Base-by-base conservation (phyloP, 1,284 basidiomycete genomes). In the Cystobasidiaceae sp. region DNA sequence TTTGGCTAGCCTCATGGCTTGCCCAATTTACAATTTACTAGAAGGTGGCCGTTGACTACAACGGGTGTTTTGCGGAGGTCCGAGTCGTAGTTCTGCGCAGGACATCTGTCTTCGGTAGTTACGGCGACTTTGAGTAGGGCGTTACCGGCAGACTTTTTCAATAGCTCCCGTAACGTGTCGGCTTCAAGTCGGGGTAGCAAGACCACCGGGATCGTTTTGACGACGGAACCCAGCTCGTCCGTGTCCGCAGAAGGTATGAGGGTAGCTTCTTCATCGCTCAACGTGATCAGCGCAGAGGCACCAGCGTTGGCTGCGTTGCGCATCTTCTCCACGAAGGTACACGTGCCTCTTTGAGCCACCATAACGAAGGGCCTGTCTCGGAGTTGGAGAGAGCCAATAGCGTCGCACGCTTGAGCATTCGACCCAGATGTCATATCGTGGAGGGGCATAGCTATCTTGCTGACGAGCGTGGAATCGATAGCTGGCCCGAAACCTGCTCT, bases 291-390 rank as follows among this genome's bases (percentile, higher is more conserved):
- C 11, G 68, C 73, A 7, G 28, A 15, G 4, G 69, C 68, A 4
- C 70, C 70, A 1, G 67, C 67, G 32, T 61, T 55, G 0, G 68
- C 67, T 2, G 73, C 73, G 11, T 59, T 13, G 44, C 67, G 49
- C 17, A 69, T 58, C 34, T 74, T 74, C 8, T 58, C 43, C 2
- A 66, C 68, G 55, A 74, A 73, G 3, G 69, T 71, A 49, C 73
- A 74, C 6, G 28, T 30, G 2, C 73, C 73, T 0, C 73, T 64
- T 1, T 46, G 69, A 1, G 70, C 45, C 15, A 74, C 39, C 25
- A 73, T 33, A 13, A 44, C 39, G 17, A 46, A 51, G 1, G 8
- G 32, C 1, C 37, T 25, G 11, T 43, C n/a, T 30, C 17, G 3
- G 15, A 41, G n/a, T 1, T n/a, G 34, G 11, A 41, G 48, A 3